Base-by-base conservation (phyloP, 805 yeast genomes). In the Cyberlindnera samutprakarnensis region DNA sequence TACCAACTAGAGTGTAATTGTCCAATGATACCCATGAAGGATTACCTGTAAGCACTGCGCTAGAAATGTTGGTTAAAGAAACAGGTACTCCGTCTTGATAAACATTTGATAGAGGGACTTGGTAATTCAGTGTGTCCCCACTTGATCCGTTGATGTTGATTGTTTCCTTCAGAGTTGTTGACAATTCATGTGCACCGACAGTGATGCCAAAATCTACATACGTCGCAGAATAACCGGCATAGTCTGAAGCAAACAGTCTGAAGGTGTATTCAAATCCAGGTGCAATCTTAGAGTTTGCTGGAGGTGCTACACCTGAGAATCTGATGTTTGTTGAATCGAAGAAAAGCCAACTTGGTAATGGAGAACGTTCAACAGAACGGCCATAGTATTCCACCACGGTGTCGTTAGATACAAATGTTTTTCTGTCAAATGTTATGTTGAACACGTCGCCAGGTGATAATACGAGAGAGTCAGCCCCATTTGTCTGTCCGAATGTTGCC, bases 241-340 rank as follows among this genome's bases (percentile, higher is more conserved):
- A 73, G 48, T 87, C 95, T 2, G 94, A 65, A 2, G 88, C 96
- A 35, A 87, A 75, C 44, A 88, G 68, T 27, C 75, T 66, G 43
- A 90, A 75, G 13, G 72, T 68, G 53, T 74, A 92, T 25, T 65
- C 61, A 42, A 73, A 65, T 25, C 94, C 84, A 9, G 96, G 97
- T 1, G 98, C 98, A 44, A 86, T 80, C 13, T 71, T 67, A 2
- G 96, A 83, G 44, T 84, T 80, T 20, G 84, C 84, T 7, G 80
- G 65, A 9, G 98, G 98, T 1, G 95, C 90, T 2, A 79, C 78
- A 20, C 98, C 98, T 26, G 75, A 66, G 56, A 87, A 90, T 14
- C 82, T 70, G 42, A 85, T 61, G 23, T 66, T 63, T 5, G 69
- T 47, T 3, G 65, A 46, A 49, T 86, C 78, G 51, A 90, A 92